These are phyloP conservation scores for Cryphonectria carpinicola DNA, from an alignment of 2,329 filamentous ascomycete species.

Conservation along the genomic window DNA sequence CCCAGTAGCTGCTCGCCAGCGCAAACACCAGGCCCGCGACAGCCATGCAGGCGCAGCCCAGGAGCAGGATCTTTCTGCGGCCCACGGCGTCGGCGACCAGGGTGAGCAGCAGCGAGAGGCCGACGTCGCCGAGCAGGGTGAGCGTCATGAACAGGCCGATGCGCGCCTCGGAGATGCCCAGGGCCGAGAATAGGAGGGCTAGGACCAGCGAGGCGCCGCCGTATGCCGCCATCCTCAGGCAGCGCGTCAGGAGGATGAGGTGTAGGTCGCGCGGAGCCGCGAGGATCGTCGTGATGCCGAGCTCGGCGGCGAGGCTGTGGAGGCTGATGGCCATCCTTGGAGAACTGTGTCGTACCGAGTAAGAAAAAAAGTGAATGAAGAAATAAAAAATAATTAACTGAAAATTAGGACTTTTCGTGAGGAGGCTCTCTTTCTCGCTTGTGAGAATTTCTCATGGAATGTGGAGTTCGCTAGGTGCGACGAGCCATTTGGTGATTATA, in stretches of 20 bases:
- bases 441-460: background rate
- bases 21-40: slow-evolving; percentile 61
- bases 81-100: slow-evolving; percentile 62
- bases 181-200: slow-evolving; percentile 56
- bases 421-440: background rate
- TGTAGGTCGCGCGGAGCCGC: slow-evolving; percentile 54
- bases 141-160: slow-evolving; percentile 70
- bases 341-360: background rate
- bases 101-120: slow-evolving; percentile 62
- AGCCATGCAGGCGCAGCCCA: slow-evolving; percentile 60
- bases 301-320: slow-evolving; percentile 38
- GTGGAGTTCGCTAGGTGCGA: background rate
- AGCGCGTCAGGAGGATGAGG: slow-evolving; percentile 61
- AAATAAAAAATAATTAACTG: background rate
- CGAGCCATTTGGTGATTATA: background rate
- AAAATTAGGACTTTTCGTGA: background rate
- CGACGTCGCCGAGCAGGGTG: slow-evolving; percentile 62
- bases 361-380: background rate
- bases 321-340: slow-evolving; percentile 20
- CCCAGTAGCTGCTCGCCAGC: slow-evolving; percentile 56
- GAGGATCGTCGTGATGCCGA: slow-evolving; percentile 50
- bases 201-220: slow-evolving; percentile 62
- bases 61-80: slow-evolving; percentile 54
- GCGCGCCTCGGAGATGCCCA: slow-evolving; percentile 53
- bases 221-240: slow-evolving; percentile 67